Conservation (phyloP, 305 asterid genomes). For the Solanum chacoense region DNA sequence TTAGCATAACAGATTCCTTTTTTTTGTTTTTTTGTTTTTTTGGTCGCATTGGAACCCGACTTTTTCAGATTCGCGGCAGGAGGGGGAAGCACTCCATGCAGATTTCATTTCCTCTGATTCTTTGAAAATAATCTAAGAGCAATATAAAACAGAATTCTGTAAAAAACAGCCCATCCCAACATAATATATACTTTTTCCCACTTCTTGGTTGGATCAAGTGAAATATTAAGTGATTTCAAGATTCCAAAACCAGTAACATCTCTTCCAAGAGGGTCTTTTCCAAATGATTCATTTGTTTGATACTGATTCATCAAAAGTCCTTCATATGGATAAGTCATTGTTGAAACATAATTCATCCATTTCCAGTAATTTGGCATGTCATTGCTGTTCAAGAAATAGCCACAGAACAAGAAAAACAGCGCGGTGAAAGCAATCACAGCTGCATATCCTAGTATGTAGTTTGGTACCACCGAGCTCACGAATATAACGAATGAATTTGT, state of each 20-base stretch:
- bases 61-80: not conserved
- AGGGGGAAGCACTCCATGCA: not conserved
- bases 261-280: slow-evolving; percentile 11
- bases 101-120: slow-evolving; percentile 49
- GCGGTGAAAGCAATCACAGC: slow-evolving; percentile 89
- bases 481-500: slow-evolving; percentile 80
- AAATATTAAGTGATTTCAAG: slow-evolving; percentile 40
- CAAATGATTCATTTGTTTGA: slow-evolving; percentile 32
- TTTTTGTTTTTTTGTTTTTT: too few relatives aligned
- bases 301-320: slow-evolving; percentile 70
- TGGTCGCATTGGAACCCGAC: not conserved
- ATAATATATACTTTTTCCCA: slow-evolving; percentile 55
- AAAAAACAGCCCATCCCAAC: slow-evolving; percentile 69
- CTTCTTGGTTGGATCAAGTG: slow-evolving; percentile 24
- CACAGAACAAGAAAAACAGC: slow-evolving; percentile 69
- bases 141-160: slow-evolving; percentile 50
- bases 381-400: slow-evolving; percentile 44
- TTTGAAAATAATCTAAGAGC: slow-evolving; percentile 69
- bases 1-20: not conserved
- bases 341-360: slow-evolving; percentile 65
- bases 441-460: slow-evolving; percentile 72
- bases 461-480: slow-evolving; percentile 80
- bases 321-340: slow-evolving; percentile 81
- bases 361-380: slow-evolving; percentile 64
- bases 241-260: slow-evolving; percentile 34